Conservation (phyloP, 331 rosid species). For the Malus hybrid region DNA sequence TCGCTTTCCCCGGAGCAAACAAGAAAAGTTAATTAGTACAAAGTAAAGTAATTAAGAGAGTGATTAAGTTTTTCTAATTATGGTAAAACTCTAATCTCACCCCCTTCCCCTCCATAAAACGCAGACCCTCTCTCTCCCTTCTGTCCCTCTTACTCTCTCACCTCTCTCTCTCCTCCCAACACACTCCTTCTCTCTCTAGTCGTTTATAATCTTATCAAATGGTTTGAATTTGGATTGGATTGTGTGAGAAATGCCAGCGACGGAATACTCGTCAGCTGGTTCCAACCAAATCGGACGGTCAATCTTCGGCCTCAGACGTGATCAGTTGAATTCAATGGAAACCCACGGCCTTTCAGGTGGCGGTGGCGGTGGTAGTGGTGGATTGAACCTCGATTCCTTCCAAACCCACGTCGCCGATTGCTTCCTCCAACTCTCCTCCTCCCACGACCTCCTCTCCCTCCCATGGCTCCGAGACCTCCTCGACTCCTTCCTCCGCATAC, state of each 20-base stretch:
- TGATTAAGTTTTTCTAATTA: neutral
- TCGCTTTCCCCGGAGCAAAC: conserved; percentile 10
- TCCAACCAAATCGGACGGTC: conserved; percentile 47
- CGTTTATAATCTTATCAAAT: neutral
- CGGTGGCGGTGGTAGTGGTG: conserved; percentile 9
- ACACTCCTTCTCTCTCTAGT: neutral
- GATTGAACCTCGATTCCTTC: conserved; percentile 42
- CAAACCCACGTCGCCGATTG: conserved; percentile 53
- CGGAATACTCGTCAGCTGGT: conserved; percentile 52
- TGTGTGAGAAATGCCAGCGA: conserved; percentile 53
- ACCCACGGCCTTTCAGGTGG: conserved; percentile 16
- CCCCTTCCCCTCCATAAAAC: neutral
- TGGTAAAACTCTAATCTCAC: neutral
- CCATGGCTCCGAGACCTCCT: conserved; percentile 67
- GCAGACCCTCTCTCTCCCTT: neutral
- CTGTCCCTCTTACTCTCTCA: neutral
- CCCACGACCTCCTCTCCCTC: conserved; percentile 53
- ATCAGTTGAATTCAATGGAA: conserved; percentile 49
- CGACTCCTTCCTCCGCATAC: conserved; percentile 49
- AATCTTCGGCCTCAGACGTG: conserved; percentile 27
- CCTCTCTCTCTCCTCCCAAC: neutral
- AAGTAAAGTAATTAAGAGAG: neutral
- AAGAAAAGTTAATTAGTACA: neutral
- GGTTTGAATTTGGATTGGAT: neutral
- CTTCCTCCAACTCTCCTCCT: conserved; percentile 40